Conservation (phyloP, 2,329 filamentous ascomycete genomes). For the Zarea fungicola region DNA sequence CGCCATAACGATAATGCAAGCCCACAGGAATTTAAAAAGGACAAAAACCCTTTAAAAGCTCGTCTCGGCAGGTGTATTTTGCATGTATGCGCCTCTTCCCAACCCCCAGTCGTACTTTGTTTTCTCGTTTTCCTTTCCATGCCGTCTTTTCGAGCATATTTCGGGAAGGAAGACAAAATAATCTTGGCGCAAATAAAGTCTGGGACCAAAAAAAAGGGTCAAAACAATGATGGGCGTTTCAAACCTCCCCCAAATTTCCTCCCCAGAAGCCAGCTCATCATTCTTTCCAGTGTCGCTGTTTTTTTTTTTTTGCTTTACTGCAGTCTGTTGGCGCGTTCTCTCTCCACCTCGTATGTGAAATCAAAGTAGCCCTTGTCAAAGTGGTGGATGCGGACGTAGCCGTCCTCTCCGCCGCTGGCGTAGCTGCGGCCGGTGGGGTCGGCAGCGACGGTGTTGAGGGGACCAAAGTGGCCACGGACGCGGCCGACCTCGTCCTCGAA, state of each 20-base stretch:
- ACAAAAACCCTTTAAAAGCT: background rate
- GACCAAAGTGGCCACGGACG: conserved; percentile 95
- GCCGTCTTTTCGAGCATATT: background rate
- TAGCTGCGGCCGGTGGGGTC: conserved; percentile 90
- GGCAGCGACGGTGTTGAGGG: conserved; percentile 90
- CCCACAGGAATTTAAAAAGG: conserved; percentile 5
- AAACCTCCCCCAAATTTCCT: background rate
- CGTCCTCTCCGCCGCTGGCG: conserved; percentile 93
- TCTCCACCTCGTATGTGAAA: conserved; percentile 97
- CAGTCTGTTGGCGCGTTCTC: conserved; percentile 58
- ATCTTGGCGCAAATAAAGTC: background rate
- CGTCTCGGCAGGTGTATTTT: background rate
- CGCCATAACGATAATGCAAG: conserved; percentile 14
- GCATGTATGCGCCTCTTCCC: background rate
- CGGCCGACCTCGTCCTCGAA: conserved; percentile 98
- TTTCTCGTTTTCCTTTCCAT: background rate
- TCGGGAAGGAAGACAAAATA: background rate
- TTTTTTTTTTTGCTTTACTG: conserved; percentile 23
- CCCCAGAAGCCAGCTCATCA: too few species aligned
- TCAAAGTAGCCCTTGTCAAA: conserved; percentile 99
- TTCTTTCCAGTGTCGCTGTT: background rate
- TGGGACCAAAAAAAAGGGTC: background rate
- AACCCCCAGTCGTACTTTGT: background rate
- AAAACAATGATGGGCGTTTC: too few species aligned
- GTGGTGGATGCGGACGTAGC: conserved; percentile 96